A percentile compares a stretch with the other conserved stretches of the same genome.
phyloP scores from a whole-genome alignment of 352 stramenopile genomes.

The Globisporangium splendens region DNA sequence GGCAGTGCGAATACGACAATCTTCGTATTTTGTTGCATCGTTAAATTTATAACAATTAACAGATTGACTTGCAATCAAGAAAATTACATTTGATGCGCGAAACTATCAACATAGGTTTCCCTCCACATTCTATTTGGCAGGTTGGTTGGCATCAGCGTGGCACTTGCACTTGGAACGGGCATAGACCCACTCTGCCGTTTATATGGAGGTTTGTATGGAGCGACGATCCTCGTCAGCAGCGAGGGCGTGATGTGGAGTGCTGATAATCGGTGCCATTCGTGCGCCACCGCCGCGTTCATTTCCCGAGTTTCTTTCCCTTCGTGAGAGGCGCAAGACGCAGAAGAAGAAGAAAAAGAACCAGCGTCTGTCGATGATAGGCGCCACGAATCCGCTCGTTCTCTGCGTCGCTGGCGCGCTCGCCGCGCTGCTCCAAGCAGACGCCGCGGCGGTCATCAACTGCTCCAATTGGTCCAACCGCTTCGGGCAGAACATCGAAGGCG shows the following conservation, averaged over 20 bases:
- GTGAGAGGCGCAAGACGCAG: neutral
- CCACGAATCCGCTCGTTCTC: neutral
- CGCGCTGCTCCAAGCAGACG: neutral
- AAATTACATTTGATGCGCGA: neutral
- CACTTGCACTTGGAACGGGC: neutral
- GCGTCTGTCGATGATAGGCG: neutral
- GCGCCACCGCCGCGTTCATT: neutral
- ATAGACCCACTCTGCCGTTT: neutral
- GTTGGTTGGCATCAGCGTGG: neutral
- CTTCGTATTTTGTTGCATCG: too few relatives aligned
- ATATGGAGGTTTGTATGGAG: too few relatives aligned
- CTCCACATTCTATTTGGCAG: neutral
- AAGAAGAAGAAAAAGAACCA: neutral
- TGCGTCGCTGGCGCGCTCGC: neutral
- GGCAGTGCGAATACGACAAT: too few relatives aligned
- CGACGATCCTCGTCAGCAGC: too few relatives aligned
- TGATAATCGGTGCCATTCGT: too few relatives aligned
- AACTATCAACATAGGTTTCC: neutral
- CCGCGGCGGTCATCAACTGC: constrained; percentile 8
- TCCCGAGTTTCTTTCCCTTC: neutral
- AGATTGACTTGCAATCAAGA: neutral
- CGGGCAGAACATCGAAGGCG: constrained; percentile 34
- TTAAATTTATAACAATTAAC: neutral
- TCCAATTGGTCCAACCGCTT: constrained; percentile 37
- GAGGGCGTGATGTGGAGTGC: neutral